Evolutionary conservation across 768 basidiomycete species (phyloP).

Genomic region (Mycena galopus): DNA sequence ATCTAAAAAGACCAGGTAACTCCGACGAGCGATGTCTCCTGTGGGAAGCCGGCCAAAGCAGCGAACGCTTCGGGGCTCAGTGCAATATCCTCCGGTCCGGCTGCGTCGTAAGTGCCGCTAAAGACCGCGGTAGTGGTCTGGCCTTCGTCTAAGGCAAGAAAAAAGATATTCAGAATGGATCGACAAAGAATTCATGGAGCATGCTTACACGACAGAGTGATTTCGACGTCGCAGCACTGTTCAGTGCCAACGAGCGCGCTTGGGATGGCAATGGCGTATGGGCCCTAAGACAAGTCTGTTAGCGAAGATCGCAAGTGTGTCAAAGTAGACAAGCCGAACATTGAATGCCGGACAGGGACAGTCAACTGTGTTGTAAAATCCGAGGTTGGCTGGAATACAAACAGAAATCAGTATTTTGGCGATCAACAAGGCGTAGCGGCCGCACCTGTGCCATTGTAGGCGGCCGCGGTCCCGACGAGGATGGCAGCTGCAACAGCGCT

Average conservation of each 20-base stretch:
- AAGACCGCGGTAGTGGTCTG: not conserved
- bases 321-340: too few species aligned
- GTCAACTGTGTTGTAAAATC: not conserved
- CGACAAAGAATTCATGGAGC: too few species aligned
- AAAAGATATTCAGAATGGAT: too few species aligned
- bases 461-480: not conserved
- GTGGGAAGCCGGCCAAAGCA: not conserved
- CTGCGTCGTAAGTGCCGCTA: conserved; percentile 2
- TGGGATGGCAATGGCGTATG: conserved; percentile 13
- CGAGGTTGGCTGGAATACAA: not conserved
- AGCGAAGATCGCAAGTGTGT: too few species aligned
- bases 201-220: conserved; percentile 6
- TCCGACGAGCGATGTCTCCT: not conserved
- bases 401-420: not conserved
- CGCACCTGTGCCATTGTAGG: conserved; percentile 12
- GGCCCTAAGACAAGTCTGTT: too few species aligned
- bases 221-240: not conserved
- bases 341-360: conserved; percentile 9
- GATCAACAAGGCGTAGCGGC: not conserved
- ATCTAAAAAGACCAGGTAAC: not conserved
- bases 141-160: not conserved
- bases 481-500: not conserved
- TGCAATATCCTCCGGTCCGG: conserved; percentile 2
- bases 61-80: conserved; percentile 3
- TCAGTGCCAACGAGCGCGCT: not conserved